These are phyloP conservation scores for Rubia yunnanensis DNA, from an alignment of 257 asterid species.

Conservation along the genomic window DNA sequence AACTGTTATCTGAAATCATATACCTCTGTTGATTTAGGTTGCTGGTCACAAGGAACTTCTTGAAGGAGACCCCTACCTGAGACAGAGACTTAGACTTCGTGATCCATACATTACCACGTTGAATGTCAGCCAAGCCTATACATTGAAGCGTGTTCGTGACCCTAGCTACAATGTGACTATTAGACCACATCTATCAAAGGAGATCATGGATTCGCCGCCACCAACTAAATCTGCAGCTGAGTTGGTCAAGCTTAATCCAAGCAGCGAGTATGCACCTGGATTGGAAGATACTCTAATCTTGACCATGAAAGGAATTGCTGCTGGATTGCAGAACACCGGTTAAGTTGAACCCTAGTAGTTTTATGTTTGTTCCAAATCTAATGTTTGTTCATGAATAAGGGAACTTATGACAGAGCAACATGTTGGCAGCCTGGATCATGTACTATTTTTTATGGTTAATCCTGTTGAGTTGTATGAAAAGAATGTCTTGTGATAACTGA, in stretches of 20 bases:
- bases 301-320: slow-evolving; percentile 95
- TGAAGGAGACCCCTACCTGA: slow-evolving; percentile 94
- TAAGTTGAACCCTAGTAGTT: slow-evolving; percentile 12
- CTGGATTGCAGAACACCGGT: slow-evolving; percentile 92
- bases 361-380: neutral
- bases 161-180: slow-evolving; percentile 57
- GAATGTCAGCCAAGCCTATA: slow-evolving; percentile 65
- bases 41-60: slow-evolving; percentile 80
- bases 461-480: slow-evolving; percentile 1
- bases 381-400: neutral
- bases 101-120: slow-evolving; percentile 79
- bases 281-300: slow-evolving; percentile 81
- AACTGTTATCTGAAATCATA: neutral
- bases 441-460: neutral
- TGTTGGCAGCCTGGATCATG: neutral
- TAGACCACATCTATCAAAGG: slow-evolving; percentile 60
- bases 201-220: slow-evolving; percentile 38
- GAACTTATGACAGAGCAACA: neutral
- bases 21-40: slow-evolving; percentile 32
- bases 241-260: slow-evolving; percentile 72
- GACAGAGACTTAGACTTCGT: slow-evolving; percentile 82
- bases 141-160: slow-evolving; percentile 76
- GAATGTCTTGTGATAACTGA: neutral
- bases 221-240: slow-evolving; percentile 68
- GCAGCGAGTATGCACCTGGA: slow-evolving; percentile 84